A percentile compares a stretch with the other conserved stretches of the same genome.
These are phyloP conservation scores for Daldinia bambusicola DNA, from an alignment of 495 filamentous ascomycete species.

Conservation along the genomic window DNA sequence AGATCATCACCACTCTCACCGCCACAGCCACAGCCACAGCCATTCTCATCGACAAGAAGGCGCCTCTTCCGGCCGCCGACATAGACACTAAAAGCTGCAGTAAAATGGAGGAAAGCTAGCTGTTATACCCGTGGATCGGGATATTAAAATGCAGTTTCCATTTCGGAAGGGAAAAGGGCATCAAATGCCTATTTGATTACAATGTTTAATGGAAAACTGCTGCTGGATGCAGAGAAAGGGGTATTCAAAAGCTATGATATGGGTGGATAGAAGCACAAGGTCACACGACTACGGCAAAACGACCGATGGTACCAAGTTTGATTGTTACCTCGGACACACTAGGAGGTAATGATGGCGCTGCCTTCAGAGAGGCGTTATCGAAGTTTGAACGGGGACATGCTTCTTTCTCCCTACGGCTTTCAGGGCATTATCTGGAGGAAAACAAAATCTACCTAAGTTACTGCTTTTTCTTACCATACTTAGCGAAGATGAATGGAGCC, in stretches of 20 bases:
- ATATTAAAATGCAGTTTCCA: conserved; percentile 17
- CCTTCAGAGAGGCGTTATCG: conserved; percentile 16
- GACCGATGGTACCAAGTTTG: conserved; percentile 23
- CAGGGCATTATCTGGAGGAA: conserved; percentile 6
- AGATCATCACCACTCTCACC: conserved; percentile 48
- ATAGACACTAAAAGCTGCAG: conserved; percentile 40
- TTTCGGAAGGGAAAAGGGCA: conserved; percentile 21
- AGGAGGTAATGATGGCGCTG: conserved; percentile 38
- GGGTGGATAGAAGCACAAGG: conserved; percentile 39
- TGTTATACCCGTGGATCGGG: conserved; percentile 25
- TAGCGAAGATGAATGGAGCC: conserved; percentile 54
- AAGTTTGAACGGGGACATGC: background rate
- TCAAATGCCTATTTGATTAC: conserved; percentile 24
- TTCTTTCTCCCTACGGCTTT: conserved; percentile 7
- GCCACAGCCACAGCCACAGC: conserved; percentile 55
- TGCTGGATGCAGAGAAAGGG: conserved; percentile 16
- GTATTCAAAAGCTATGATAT: conserved; percentile 15
- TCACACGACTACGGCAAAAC: conserved; percentile 42
- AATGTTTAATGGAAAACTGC: conserved; percentile 28
- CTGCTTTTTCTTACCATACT: conserved; percentile 29
- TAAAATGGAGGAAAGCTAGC: background rate
- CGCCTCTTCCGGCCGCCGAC: conserved; percentile 48
- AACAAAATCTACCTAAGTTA: conserved; percentile 24
- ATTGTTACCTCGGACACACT: conserved; percentile 16
- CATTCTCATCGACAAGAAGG: conserved; percentile 53